Conservation (phyloP, 2,329 filamentous ascomycete species). For the Neopestalotiopsis sp. region DNA sequence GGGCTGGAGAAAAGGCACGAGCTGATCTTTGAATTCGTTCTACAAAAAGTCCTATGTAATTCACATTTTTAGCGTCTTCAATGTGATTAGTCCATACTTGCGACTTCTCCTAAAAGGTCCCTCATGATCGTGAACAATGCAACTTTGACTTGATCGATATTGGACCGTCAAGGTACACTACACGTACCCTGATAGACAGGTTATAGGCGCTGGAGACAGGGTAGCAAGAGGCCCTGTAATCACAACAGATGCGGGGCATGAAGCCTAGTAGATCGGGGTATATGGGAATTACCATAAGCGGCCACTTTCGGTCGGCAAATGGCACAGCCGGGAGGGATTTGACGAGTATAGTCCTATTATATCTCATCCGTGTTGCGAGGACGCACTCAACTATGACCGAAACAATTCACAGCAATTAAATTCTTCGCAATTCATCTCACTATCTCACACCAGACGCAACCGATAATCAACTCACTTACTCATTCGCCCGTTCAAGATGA, state of each 20-base stretch:
- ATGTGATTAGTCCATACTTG: too few species aligned
- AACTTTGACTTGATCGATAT: too few species aligned
- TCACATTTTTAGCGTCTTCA: neutral
- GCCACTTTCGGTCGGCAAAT: neutral
- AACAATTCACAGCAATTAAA: neutral
- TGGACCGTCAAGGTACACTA: too few species aligned
- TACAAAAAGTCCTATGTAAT: neutral
- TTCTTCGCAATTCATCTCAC: neutral
- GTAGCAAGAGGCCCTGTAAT: too few species aligned
- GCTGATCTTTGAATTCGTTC: conserved; percentile 28
- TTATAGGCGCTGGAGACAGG: too few species aligned
- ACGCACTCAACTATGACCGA: neutral
- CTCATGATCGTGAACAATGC: too few species aligned
- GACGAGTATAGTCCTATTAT: neutral
- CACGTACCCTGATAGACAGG: too few species aligned
- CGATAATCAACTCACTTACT: neutral
- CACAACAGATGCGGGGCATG: too few species aligned
- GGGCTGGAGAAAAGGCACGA: conserved; percentile 62
- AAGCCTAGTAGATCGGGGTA: too few species aligned
- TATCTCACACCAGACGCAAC: neutral
- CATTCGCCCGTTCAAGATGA: neutral
- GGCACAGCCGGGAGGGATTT: neutral
- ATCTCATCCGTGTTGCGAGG: neutral
- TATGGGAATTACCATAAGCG: neutral
- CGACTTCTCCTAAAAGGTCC: too few species aligned